Evolutionary conservation across 371 early-diverging fungal genomes (phyloP).

Genomic region (Massospora cicadina): DNA sequence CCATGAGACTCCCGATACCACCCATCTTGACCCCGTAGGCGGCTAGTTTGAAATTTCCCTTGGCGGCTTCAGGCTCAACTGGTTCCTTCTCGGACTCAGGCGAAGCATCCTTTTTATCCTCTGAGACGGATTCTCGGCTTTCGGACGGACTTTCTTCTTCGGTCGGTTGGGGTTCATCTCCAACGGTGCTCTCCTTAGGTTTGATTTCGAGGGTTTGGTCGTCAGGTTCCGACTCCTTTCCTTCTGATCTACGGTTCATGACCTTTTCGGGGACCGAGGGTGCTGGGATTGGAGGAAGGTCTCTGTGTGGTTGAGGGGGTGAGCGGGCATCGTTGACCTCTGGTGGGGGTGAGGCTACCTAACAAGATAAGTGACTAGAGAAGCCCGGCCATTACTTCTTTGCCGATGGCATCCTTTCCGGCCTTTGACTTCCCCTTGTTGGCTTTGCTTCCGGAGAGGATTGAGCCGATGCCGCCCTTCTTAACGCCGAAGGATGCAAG

Average conservation of each 20-base stretch:
- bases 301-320: background rate
- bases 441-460: background rate
- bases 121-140: background rate
- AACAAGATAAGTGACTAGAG: no score
- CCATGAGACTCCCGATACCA: conserved; percentile 59
- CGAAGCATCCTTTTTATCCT: background rate
- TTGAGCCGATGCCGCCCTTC: background rate
- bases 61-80: background rate
- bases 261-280: no score
- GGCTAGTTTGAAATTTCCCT: conserved; percentile 34
- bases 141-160: background rate
- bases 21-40: conserved; percentile 71
- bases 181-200: background rate
- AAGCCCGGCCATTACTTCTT: background rate
- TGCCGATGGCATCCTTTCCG: background rate
- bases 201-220: no score
- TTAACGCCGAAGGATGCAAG: background rate
- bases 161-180: background rate
- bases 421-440: background rate
- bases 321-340: background rate
- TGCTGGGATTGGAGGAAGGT: background rate
- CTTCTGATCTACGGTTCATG: no score
- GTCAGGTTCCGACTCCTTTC: no score
- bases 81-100: background rate
- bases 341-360: no score